Conservation (phyloP, 73 alveolate genomes). For the Diophrys appendiculata region DNA sequence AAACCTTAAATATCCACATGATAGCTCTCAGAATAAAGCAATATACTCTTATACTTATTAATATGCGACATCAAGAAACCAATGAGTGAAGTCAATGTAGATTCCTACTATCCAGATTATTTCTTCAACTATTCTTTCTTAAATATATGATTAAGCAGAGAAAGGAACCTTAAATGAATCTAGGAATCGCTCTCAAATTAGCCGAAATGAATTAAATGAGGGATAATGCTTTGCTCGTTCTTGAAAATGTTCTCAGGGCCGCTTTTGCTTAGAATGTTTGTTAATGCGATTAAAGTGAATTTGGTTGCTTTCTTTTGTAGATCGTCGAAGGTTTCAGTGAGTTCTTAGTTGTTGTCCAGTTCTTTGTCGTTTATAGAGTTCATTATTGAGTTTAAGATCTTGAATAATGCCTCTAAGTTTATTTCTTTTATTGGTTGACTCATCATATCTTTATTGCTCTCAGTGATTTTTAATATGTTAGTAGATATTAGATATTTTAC, state of each 20-base stretch:
- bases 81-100: conserved; percentile 7
- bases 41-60: conserved; percentile 35
- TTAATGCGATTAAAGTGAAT: conserved; percentile 44
- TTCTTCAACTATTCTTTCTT: no score
- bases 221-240: background rate
- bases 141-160: conserved; percentile 28
- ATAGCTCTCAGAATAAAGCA: conserved; percentile 39
- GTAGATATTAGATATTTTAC: conserved; percentile 42
- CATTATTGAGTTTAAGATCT: conserved; percentile 18
- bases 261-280: conserved; percentile 39
- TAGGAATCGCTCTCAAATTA: conserved; percentile 40
- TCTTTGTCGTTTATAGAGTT: conserved; percentile 20
- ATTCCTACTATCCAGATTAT: no score
- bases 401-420: conserved; percentile 11
- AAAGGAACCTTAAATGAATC: conserved; percentile 35
- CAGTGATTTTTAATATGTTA: conserved; percentile 39
- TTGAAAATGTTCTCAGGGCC: conserved; percentile 21
- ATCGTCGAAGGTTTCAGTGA: conserved; percentile 24
- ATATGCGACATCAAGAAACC: conserved; percentile 31
- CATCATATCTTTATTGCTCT: no score
- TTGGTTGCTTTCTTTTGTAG: conserved; percentile 35
- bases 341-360: conserved; percentile 11
- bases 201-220: no score
- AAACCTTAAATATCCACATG: conserved; percentile 16
- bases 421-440: conserved; percentile 14